Conservation (phyloP, 805 yeast genomes). For the Kodamaea hsintzibuensis region DNA sequence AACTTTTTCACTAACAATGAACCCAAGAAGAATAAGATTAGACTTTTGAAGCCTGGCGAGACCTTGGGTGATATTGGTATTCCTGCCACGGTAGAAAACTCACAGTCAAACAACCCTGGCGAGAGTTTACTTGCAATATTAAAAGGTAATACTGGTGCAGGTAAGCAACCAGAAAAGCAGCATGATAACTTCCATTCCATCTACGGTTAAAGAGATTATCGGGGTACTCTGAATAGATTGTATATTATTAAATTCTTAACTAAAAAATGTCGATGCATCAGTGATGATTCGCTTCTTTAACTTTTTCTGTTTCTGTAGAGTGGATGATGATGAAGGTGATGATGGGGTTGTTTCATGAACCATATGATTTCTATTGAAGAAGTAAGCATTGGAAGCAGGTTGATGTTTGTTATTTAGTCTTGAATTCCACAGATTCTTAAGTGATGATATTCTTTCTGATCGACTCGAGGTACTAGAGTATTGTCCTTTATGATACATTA, state of each 20-base stretch:
- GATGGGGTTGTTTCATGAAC: background rate
- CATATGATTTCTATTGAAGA: constrained; percentile 4
- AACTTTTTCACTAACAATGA: constrained; percentile 11
- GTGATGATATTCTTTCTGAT: background rate
- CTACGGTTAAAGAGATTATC: constrained; percentile 6
- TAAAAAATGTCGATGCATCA: constrained; percentile 8
- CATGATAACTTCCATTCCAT: constrained; percentile 17
- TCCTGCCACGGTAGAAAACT: background rate
- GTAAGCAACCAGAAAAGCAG: constrained; percentile 1
- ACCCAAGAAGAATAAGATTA: constrained; percentile 19
- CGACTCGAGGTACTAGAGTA: background rate
- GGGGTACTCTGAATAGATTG: background rate
- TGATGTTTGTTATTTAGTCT: background rate
- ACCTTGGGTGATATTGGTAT: constrained; percentile 13
- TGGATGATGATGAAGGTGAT: background rate
- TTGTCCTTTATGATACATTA: background rate
- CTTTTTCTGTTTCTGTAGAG: background rate
- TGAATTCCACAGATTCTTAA: constrained; percentile 1
- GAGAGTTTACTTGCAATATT: constrained; percentile 23
- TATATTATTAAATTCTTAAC: constrained; percentile 2
- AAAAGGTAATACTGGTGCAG: constrained; percentile 15
- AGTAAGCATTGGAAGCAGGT: constrained; percentile 1
- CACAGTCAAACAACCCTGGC: constrained; percentile 17
- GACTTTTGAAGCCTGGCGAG: constrained; percentile 33
- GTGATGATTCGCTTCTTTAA: constrained; percentile 5